Evolutionary conservation across 176 grass and related monocot genomes (phyloP).

Genomic region (Cocos nucifera): DNA sequence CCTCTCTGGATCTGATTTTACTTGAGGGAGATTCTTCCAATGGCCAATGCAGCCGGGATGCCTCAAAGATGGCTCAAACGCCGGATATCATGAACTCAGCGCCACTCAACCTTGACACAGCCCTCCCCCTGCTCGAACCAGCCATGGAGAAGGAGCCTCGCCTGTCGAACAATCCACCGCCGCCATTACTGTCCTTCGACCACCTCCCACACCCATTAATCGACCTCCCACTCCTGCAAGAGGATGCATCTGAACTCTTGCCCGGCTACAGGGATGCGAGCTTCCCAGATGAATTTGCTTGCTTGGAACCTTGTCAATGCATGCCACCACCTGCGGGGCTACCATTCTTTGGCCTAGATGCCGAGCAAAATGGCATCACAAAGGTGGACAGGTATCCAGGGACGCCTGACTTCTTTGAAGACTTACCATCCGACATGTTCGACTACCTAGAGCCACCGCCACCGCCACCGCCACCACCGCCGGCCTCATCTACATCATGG

Average conservation of each 20-base stretch:
- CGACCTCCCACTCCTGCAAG: slow-evolving; percentile 10
- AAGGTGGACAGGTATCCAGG: slow-evolving; percentile 1
- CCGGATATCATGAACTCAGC: too few relatives aligned
- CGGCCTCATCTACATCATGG: slow-evolving; percentile 5
- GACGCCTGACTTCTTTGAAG: slow-evolving; percentile 25
- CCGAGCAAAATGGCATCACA: not conserved
- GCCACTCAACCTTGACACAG: too few relatives aligned
- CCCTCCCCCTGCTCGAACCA: not conserved
- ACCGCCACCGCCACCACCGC: not conserved
- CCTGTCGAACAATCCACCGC: slow-evolving; percentile 19
- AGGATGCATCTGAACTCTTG: not conserved
- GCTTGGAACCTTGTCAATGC: slow-evolving; percentile 14
- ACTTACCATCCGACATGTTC: slow-evolving; percentile 39
- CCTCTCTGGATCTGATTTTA: too few relatives aligned
- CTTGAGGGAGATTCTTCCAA: too few relatives aligned
- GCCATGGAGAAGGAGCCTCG: slow-evolving; percentile 3
- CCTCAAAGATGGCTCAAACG: too few relatives aligned
- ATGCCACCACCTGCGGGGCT: slow-evolving; percentile 6
- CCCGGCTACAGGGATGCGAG: slow-evolving; percentile 4
- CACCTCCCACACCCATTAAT: slow-evolving; percentile 23
- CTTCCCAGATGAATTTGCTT: slow-evolving; percentile 11
- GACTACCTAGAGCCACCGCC: slow-evolving; percentile 28
- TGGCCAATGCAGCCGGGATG: too few relatives aligned
- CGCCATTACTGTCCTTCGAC: slow-evolving; percentile 1
- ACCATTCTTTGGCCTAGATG: slow-evolving; percentile 26